phyloP scores from a whole-genome alignment of 768 basidiomycete species.

The Jaapia argillacea region DNA sequence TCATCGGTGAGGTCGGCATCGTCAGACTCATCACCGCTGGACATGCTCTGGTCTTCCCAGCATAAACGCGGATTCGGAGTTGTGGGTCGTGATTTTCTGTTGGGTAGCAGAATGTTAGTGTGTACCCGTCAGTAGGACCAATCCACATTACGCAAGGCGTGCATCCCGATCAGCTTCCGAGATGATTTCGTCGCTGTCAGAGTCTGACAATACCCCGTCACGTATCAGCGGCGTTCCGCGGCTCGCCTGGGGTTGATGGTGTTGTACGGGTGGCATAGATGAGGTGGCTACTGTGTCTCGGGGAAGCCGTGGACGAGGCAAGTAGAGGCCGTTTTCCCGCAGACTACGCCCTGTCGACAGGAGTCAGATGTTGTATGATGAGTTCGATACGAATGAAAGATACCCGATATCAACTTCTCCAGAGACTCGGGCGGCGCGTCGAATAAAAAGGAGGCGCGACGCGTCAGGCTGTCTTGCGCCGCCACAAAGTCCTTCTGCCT shows the following conservation, averaged over 20 bases:
- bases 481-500: constrained; percentile 58
- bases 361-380: too few relatives aligned
- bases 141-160: constrained; percentile 55
- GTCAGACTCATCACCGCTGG: constrained; percentile 74
- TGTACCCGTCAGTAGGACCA: constrained; percentile 1
- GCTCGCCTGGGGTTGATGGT: too few relatives aligned
- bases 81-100: constrained; percentile 43
- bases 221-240: constrained; percentile 1
- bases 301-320: constrained; percentile 28
- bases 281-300: too few relatives aligned
- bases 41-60: constrained; percentile 36
- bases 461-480: constrained; percentile 61
- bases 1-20: constrained; percentile 57
- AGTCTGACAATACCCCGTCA: constrained; percentile 36
- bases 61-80: constrained; percentile 22
- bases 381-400: too few relatives aligned
- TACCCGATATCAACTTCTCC: too few relatives aligned
- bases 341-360: constrained; percentile 13
- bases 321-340: constrained; percentile 43
- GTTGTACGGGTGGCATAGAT: too few relatives aligned
- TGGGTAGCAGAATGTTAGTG: constrained; percentile 1
- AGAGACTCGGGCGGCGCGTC: background rate
- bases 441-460: constrained; percentile 44
- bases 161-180: constrained; percentile 65
- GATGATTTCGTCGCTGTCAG: constrained; percentile 52